Conservation (phyloP, 192 early-diverging fungal species). For the Linnemannia schmuckeri region DNA sequence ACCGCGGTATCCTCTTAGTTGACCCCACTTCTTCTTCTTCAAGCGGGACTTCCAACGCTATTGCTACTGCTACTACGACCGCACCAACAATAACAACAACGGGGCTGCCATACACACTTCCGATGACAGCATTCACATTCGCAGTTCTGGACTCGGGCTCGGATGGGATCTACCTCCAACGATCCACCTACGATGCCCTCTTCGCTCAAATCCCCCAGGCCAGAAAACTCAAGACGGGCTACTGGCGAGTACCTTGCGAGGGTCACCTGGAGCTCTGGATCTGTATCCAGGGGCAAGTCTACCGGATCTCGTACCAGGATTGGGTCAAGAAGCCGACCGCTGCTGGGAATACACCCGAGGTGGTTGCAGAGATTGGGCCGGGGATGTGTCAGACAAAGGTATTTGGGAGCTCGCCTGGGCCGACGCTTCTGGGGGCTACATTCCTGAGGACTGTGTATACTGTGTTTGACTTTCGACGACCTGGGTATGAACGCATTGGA, state of each 20-base stretch:
- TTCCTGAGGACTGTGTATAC: slow-evolving; percentile 47
- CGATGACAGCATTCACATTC: slow-evolving; percentile 25
- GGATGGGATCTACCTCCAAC: slow-evolving; percentile 41
- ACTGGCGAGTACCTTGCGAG: slow-evolving; percentile 42
- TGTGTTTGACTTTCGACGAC: slow-evolving; percentile 39
- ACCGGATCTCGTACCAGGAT: slow-evolving; percentile 37
- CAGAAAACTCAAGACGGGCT: slow-evolving; percentile 23
- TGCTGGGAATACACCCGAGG: neutral
- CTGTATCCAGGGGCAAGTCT: slow-evolving; percentile 15
- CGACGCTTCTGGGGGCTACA: slow-evolving; percentile 24
- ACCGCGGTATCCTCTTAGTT: slow-evolving; percentile 11
- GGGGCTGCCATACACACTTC: neutral
- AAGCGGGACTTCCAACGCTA: no score
- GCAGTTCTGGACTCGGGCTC: slow-evolving; percentile 52
- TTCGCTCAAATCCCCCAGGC: slow-evolving; percentile 20
- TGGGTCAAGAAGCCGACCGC: slow-evolving; percentile 36
- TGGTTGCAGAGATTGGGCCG: neutral
- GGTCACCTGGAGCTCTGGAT: slow-evolving; percentile 19
- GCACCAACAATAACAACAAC: neutral
- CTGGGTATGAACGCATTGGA: slow-evolving; percentile 38
- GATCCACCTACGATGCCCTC: slow-evolving; percentile 18
- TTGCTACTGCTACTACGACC: no score
- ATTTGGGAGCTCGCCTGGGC: slow-evolving; percentile 45
- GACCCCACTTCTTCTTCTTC: neutral
- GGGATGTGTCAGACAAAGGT: slow-evolving; percentile 47